Percentiles rank a stretch among this genome's conserved stretches.
phyloP scores from a whole-genome alignment of 345 rosid species.

The Boechera retrofracta region DNA sequence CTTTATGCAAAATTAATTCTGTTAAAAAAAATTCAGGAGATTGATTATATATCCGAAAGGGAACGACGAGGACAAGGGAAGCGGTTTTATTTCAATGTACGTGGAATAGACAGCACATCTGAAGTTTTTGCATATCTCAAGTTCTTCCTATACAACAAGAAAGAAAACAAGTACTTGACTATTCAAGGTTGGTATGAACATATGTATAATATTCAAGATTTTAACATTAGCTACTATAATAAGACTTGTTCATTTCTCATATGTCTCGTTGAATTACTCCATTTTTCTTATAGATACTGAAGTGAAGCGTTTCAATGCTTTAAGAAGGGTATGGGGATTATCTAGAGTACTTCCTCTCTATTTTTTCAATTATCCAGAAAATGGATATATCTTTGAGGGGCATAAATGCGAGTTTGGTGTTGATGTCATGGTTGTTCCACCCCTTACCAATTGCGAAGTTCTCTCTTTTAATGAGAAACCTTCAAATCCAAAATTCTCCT shows the following conservation, averaged over 20 bases:
- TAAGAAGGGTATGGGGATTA: background rate
- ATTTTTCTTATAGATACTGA: background rate
- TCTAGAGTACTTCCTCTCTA: background rate
- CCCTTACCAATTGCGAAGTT: background rate
- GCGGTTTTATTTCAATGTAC: conserved; percentile 2
- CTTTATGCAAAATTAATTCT: background rate
- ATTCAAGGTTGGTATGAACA: background rate
- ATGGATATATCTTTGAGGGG: background rate
- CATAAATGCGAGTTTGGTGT: background rate
- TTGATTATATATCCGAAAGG: background rate
- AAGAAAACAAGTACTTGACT: background rate
- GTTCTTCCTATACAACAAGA: background rate
- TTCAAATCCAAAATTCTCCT: background rate
- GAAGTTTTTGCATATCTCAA: conserved; percentile 4
- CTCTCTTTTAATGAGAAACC: background rate
- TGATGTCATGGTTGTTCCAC: conserved; percentile 1
- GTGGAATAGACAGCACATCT: background rate
- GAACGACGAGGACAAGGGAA: background rate
- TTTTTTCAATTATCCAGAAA: background rate
- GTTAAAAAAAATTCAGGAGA: background rate
- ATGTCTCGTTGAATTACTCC: background rate
- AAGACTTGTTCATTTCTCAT: background rate
- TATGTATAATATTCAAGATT: too few species aligned
- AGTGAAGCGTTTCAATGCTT: background rate
- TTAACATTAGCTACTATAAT: too few species aligned